Percentiles rank a stretch among this genome's conserved stretches.
phyloP scores from a whole-genome alignment of 2,329 filamentous ascomycete genomes.

The Geosmithia flava region DNA sequence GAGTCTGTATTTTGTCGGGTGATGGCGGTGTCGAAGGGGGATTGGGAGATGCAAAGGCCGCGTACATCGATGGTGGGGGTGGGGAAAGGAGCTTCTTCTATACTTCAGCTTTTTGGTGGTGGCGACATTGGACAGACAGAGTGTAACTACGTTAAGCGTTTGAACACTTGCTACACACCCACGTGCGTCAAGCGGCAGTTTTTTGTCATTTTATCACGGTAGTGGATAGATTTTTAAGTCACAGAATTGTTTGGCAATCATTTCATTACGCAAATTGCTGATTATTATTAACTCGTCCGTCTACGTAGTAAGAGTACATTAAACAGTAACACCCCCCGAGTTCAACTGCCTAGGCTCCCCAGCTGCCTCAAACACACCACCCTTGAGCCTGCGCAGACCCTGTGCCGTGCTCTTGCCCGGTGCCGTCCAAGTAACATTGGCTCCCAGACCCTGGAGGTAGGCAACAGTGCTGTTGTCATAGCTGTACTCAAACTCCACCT shows the following conservation, averaged over 20 bases:
- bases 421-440: slow-evolving; percentile 63
- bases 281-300: not conserved
- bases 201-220: too few relatives aligned
- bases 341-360: slow-evolving; percentile 70
- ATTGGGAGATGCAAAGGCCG: not conserved
- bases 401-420: slow-evolving; percentile 60
- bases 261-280: too few relatives aligned
- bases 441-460: slow-evolving; percentile 50
- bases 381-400: slow-evolving; percentile 49
- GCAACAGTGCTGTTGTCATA: slow-evolving; percentile 60
- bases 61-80: not conserved
- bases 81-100: too few relatives aligned
- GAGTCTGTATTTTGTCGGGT: not conserved
- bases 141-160: too few relatives aligned
- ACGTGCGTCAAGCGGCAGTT: too few relatives aligned
- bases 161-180: too few relatives aligned
- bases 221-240: too few relatives aligned
- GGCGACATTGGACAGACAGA: too few relatives aligned
- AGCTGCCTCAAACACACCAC: slow-evolving; percentile 64
- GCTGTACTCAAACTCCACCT: slow-evolving; percentile 55
- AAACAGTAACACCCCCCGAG: slow-evolving; percentile 52
- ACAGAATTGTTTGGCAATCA: too few relatives aligned
- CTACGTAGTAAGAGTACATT: too few relatives aligned
- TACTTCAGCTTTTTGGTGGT: too few relatives aligned
- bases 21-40: not conserved